Conservation (phyloP, 306 rosid species). For the Acacia confusa region DNA sequence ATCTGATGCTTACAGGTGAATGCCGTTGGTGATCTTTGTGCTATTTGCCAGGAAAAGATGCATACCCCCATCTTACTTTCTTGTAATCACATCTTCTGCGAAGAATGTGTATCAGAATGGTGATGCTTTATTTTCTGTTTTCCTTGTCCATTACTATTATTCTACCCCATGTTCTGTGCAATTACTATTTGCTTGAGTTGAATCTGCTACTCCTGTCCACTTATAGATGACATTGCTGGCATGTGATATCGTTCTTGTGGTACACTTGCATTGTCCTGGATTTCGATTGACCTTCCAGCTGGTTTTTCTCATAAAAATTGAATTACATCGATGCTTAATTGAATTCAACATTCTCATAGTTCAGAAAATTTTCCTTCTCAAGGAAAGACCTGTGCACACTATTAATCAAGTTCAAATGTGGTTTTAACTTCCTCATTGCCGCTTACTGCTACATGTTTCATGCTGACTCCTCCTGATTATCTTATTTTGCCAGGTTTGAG, state of each 20-base stretch:
- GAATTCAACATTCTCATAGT: neutral
- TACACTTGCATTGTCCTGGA: neutral
- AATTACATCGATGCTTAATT: neutral
- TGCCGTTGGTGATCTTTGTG: slow-evolving; percentile 94
- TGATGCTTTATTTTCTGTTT: slow-evolving; percentile 39
- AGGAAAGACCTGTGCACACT: neutral
- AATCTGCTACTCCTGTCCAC: neutral
- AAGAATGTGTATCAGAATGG: slow-evolving; percentile 99
- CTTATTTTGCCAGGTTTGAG: slow-evolving; percentile 74
- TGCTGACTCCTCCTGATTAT: slow-evolving; percentile 26
- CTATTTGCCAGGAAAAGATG: slow-evolving; percentile 99
- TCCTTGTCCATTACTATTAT: neutral
- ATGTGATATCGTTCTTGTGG: neutral
- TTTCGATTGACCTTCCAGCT: neutral
- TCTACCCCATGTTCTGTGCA: slow-evolving; percentile 18
- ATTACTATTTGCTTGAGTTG: slow-evolving; percentile 10
- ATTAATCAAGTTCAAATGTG: neutral
- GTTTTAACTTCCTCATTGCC: neutral
- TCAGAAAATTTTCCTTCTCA: neutral
- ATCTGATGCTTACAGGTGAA: slow-evolving; percentile 61
- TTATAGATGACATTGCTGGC: neutral
- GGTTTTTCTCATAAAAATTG: neutral
- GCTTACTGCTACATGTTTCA: neutral
- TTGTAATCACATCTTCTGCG: slow-evolving; percentile 96
- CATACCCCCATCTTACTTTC: slow-evolving; percentile 88